Conservation (phyloP, 306 rosid species). For the Cicer bijugum region DNA sequence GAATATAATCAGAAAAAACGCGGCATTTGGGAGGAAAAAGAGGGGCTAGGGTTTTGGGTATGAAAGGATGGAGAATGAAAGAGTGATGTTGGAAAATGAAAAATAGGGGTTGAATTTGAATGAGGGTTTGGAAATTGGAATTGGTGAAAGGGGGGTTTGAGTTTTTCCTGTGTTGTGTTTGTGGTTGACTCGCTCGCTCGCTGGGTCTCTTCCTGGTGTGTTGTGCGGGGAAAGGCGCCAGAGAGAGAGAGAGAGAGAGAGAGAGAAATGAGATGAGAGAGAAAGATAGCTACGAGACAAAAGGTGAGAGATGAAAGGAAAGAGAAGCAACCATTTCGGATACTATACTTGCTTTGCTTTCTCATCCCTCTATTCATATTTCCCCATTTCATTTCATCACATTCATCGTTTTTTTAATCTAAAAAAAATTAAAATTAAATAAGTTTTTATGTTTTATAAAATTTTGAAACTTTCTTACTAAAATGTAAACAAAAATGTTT, state of each 20-base stretch:
- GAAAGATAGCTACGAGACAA: conserved; percentile 1
- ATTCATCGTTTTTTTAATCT: too few relatives aligned
- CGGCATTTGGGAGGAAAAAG: background rate
- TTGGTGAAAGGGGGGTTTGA: background rate
- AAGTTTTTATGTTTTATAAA: too few relatives aligned
- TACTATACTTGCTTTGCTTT: conserved; percentile 45
- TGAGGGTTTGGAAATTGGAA: background rate
- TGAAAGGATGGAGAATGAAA: background rate
- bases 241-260: conserved; percentile 4
- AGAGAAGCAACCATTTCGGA: conserved; percentile 44
- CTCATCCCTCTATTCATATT: conserved; percentile 36
- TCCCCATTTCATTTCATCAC: background rate
- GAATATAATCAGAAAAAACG: conserved; percentile 17
- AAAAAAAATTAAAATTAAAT: too few relatives aligned
- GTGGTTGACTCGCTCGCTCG: background rate
- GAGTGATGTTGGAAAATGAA: background rate
- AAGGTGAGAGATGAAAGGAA: conserved; percentile 16
- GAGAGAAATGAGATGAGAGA: background rate
- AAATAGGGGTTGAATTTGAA: background rate
- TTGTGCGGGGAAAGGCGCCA: conserved; percentile 38
- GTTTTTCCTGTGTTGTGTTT: background rate
- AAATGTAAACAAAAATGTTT: too few relatives aligned
- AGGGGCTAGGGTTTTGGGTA: conserved; percentile 43
- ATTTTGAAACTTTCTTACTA: too few relatives aligned
- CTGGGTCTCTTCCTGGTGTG: conserved; percentile 42